Evolutionary conservation across 176 grass and related monocot genomes (phyloP), one percentile per base, ranked within the genome.

Genomic region (Neostapfia colusana): DNA sequence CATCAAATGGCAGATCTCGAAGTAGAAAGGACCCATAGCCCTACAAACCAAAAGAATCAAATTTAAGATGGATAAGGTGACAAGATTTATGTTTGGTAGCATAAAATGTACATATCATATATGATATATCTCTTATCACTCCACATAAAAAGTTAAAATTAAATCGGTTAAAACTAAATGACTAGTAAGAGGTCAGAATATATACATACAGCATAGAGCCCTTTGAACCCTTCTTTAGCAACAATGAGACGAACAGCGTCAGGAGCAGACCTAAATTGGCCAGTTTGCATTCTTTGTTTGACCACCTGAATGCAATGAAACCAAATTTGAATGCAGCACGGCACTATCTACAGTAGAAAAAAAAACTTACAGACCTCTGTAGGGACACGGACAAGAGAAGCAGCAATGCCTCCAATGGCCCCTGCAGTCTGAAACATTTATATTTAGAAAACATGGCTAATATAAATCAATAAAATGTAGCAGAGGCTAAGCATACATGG

Each of bases 221-320:
- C 95, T 86, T 78, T 94, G 21, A 88, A 82, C 69, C 91, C 95
- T 85, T 98, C 87, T 88, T 79, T 98, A 69, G 60, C 73, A 85
- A 94, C 58, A 82, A 98, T 98, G 55, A 94, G 89, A 4, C 87
- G 89, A 62, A 98, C 85, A 34, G 87, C 95, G 81, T 88, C 46
- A 65, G 91, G 91, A 0, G 91, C 89, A 67, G 89, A 86, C 42
- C 51, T 86, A 69, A 94, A 98, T 27, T 92, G 95, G 39, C 91
- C 80, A 13, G 91, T 98, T 82, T 98, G 95, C 87, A 98, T 90
- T 79, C 91, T 92, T 94, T 90, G 89, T 79, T 98, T 98, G 44
- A 94, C 87, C 25, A 98, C 95, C 95, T 98, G 75, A 80, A 86
- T 51, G 38, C 13, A 86, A 13, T 13, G 4, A 66, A 46, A 41